Conservation (phyloP, 2,329 filamentous ascomycete species). For the Neonectria hederae region DNA sequence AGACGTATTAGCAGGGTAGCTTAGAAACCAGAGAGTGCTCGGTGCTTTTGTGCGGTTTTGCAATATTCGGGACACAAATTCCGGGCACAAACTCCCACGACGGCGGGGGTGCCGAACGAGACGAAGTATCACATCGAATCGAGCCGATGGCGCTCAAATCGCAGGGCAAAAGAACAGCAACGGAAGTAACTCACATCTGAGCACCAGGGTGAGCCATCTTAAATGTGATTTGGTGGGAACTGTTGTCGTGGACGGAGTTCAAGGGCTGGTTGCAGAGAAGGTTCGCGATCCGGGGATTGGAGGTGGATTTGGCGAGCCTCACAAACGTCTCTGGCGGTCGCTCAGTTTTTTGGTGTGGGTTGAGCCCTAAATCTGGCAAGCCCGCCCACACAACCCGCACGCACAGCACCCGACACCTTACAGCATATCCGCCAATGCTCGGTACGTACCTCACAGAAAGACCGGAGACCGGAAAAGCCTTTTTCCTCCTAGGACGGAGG, state of each 20-base stretch:
- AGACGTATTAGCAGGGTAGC: conserved; percentile 30
- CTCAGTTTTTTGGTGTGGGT: conserved; percentile 47
- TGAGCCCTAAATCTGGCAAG: conserved; percentile 45
- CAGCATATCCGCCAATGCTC: no score
- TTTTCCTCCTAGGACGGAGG: conserved; percentile 13
- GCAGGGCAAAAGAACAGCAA: conserved; percentile 6
- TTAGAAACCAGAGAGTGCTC: conserved; percentile 5
- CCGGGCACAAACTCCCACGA: conserved; percentile 6
- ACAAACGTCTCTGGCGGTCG: conserved; percentile 31
- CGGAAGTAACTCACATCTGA: conserved; percentile 64
- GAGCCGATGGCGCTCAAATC: neutral
- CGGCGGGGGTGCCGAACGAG: conserved; percentile 11
- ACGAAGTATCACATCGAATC: conserved; percentile 8
- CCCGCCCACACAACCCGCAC: conserved; percentile 25
- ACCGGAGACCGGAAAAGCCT: conserved; percentile 32
- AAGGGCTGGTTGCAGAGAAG: conserved; percentile 44
- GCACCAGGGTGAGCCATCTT: conserved; percentile 70
- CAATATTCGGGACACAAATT: conserved; percentile 4
- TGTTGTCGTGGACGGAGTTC: conserved; percentile 50
- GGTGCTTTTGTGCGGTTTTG: conserved; percentile 11
- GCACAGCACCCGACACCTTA: neutral
- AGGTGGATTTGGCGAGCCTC: conserved; percentile 42
- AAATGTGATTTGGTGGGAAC: conserved; percentile 49
- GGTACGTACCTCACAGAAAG: no score
- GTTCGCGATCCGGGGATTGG: conserved; percentile 43